Conservation (phyloP, 768 basidiomycete genomes). For the Russula sp. region DNA sequence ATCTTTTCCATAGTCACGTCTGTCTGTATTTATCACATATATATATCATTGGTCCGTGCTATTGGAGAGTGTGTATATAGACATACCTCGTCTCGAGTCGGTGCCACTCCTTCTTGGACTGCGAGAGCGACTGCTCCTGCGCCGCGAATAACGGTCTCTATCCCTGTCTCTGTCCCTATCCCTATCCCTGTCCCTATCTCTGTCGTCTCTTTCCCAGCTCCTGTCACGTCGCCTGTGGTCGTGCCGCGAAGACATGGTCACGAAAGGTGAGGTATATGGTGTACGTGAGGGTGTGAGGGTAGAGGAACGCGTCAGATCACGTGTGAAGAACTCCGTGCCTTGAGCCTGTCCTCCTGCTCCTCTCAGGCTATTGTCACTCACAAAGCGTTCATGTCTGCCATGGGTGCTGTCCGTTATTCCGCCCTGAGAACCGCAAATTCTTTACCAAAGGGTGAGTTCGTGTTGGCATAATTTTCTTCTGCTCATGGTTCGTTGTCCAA, state of each 20-base stretch:
- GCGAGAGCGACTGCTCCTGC: constrained; percentile 26
- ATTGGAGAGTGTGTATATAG: not conserved
- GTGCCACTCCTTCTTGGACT: constrained; percentile 23
- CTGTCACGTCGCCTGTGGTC: constrained; percentile 31
- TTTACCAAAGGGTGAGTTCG: not conserved
- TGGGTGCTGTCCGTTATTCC: not conserved
- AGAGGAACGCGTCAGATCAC: constrained; percentile 10
- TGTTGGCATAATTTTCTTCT: not conserved
- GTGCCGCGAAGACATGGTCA: constrained; percentile 32
- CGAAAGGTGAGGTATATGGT: not conserved
- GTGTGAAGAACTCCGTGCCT: not conserved
- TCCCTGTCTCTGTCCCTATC: constrained; percentile 22
- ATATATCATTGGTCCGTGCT: not conserved
- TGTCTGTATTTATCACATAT: constrained; percentile 5
- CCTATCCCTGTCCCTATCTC: constrained; percentile 23
- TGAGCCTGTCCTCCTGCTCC: not conserved
- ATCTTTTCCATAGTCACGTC: constrained; percentile 20
- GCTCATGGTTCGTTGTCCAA: not conserved
- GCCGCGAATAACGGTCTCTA: constrained; percentile 20
- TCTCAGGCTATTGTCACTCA: not conserved
- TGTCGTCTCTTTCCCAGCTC: constrained; percentile 29
- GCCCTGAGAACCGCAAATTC: not conserved
- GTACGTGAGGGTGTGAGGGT: not conserved
- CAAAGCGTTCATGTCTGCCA: constrained; percentile 7
- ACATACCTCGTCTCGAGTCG: constrained; percentile 22